These are phyloP conservation scores for Ambispora gerdemannii DNA, from an alignment of 192 early-diverging fungal species.

Conservation along the genomic window DNA sequence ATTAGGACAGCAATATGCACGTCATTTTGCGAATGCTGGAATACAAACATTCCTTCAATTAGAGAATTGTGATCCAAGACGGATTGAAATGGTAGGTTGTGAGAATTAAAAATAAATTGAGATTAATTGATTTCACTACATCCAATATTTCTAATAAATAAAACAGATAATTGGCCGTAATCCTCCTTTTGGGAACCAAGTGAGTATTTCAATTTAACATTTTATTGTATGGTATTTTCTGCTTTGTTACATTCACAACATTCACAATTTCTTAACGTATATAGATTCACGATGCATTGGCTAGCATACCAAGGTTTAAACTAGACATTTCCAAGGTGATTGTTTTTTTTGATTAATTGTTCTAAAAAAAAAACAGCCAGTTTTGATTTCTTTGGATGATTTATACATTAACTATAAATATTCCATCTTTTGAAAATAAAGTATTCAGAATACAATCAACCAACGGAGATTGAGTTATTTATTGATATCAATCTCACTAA, in stretches of 20 bases:
- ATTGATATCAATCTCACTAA: constrained; percentile 14
- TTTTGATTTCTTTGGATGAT: no score
- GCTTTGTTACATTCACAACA: neutral
- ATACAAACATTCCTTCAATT: constrained; percentile 51
- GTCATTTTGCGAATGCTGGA: constrained; percentile 44
- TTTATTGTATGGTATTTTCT: no score
- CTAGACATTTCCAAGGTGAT: constrained; percentile 4
- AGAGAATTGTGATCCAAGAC: constrained; percentile 38
- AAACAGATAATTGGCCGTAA: constrained; percentile 55
- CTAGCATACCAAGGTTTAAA: neutral
- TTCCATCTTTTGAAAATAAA: no score
- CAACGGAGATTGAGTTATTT: neutral
- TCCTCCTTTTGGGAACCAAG: constrained; percentile 61
- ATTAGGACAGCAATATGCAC: constrained; percentile 44
- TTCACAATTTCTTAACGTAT: neutral
- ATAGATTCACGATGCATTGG: neutral
- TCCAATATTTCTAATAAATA: no score
- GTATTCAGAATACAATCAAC: neutral
- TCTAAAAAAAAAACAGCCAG: neutral
- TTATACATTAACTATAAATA: no score
- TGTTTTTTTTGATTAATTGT: neutral
- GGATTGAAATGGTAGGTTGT: constrained; percentile 48
- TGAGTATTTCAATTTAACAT: constrained; percentile 35
- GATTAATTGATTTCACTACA: no score
- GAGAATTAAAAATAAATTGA: no score